These are phyloP conservation scores for Wickerhamiella brachini DNA, from an alignment of 805 yeast species.

Conservation along the genomic window DNA sequence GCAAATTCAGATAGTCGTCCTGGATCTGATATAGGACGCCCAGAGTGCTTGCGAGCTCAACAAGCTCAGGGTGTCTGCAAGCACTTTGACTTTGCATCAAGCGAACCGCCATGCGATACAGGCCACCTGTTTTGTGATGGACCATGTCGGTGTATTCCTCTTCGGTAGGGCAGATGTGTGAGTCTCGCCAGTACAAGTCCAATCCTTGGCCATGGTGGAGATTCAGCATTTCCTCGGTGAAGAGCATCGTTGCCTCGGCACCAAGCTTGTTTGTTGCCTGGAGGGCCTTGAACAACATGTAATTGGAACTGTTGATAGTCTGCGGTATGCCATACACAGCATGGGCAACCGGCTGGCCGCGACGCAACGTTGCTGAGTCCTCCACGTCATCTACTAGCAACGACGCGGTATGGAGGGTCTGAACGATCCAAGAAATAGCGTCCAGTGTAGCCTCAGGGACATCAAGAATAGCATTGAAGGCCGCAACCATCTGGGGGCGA, in stretches of 20 bases:
- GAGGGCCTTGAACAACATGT: slow-evolving; percentile 66
- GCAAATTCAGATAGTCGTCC: slow-evolving; percentile 70
- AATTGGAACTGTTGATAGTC: slow-evolving; percentile 72
- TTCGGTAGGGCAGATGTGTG: slow-evolving; percentile 41
- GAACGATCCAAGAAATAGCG: slow-evolving; percentile 36
- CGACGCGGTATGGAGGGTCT: slow-evolving; percentile 51
- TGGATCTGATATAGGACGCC: slow-evolving; percentile 76
- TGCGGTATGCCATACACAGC: slow-evolving; percentile 60
- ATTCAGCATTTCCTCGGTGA: slow-evolving; percentile 62
- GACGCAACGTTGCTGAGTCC: slow-evolving; percentile 52
- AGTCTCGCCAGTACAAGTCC: slow-evolving; percentile 81
- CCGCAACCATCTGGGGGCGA: slow-evolving; percentile 34
- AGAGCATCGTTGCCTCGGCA: slow-evolving; percentile 27
- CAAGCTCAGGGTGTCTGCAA: slow-evolving; percentile 20
- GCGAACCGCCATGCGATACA: slow-evolving; percentile 60
- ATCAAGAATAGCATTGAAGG: slow-evolving; percentile 39
- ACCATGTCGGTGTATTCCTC: slow-evolving; percentile 67
- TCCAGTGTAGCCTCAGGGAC: slow-evolving; percentile 29
- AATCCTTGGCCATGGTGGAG: slow-evolving; percentile 83
- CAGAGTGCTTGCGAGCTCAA: slow-evolving; percentile 56
- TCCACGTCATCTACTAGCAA: slow-evolving; percentile 79
- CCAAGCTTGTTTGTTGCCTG: slow-evolving; percentile 30
- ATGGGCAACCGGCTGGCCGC: slow-evolving; percentile 77
- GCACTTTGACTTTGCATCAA: slow-evolving; percentile 35
- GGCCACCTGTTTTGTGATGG: slow-evolving; percentile 78